Evolutionary conservation across 1,139 yeast species (phyloP).

Genomic region (Meyerozyma athensensis): DNA sequence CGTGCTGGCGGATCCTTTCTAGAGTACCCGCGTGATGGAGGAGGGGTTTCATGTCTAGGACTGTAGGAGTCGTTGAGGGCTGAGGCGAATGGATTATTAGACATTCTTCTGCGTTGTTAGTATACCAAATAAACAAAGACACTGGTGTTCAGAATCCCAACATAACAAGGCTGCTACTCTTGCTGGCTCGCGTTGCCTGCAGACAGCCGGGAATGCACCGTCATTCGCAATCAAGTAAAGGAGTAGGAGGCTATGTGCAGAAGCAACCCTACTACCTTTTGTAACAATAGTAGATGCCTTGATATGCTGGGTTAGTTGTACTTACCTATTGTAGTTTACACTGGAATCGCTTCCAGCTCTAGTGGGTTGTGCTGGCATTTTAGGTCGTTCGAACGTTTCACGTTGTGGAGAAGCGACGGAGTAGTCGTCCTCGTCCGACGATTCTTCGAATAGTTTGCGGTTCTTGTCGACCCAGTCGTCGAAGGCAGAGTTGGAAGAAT

Average conservation of each 20-base stretch:
- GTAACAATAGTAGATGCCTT: neutral
- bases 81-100: slow-evolving; percentile 56
- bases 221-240: neutral
- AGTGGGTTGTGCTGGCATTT: slow-evolving; percentile 23
- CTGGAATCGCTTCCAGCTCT: slow-evolving; percentile 39
- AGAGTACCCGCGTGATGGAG: slow-evolving; percentile 22
- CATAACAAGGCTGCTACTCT: neutral
- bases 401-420: slow-evolving; percentile 8
- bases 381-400: slow-evolving; percentile 7
- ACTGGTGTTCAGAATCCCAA: neutral
- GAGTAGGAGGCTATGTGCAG: neutral
- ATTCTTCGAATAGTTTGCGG: slow-evolving; percentile 36
- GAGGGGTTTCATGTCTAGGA: slow-evolving; percentile 31
- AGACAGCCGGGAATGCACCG: neutral
- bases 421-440: slow-evolving; percentile 38
- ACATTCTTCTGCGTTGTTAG: slow-evolving; percentile 38
- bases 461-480: slow-evolving; percentile 52
- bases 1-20: slow-evolving; percentile 23
- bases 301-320: slow-evolving; percentile 8
- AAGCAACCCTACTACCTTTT: neutral
- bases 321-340: slow-evolving; percentile 35
- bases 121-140: slow-evolving; percentile 10
- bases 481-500: slow-evolving; percentile 25
- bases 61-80: slow-evolving; percentile 37
- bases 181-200: neutral